These are phyloP conservation scores for Ceratopteris richardii DNA, from an alignment of 75 land plant genomes.

Conservation along the genomic window DNA sequence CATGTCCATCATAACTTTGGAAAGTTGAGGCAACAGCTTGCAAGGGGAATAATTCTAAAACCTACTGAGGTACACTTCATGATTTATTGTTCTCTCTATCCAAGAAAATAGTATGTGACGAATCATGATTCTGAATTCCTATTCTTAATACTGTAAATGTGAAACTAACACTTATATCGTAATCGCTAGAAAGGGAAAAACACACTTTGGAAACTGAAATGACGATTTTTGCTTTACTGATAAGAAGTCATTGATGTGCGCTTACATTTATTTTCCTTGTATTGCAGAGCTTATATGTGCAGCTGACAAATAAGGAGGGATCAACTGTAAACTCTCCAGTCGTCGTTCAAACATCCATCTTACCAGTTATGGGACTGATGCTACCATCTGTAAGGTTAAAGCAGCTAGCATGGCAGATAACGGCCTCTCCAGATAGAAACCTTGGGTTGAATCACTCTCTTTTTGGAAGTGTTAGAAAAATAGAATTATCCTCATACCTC, in stretches of 20 bases:
- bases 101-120: not conserved
- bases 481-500: slow-evolving; percentile 45
- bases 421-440: slow-evolving; percentile 37
- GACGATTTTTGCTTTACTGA: too few species aligned
- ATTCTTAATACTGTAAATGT: too few species aligned
- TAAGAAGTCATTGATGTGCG: too few species aligned
- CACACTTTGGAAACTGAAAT: too few species aligned
- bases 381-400: slow-evolving; percentile 40
- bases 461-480: slow-evolving; percentile 69
- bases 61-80: slow-evolving; percentile 11
- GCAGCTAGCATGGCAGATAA: slow-evolving; percentile 59
- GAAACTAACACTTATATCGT: too few species aligned
- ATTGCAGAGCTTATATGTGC: slow-evolving; percentile 59
- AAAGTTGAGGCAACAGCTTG: slow-evolving; percentile 20
- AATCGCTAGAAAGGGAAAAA: too few species aligned
- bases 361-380: slow-evolving; percentile 36
- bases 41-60: slow-evolving; percentile 1
- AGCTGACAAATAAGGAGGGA: slow-evolving; percentile 46
- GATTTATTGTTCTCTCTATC: not conserved
- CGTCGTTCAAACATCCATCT: slow-evolving; percentile 45
- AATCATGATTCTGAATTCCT: too few species aligned
- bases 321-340: slow-evolving; percentile 47
- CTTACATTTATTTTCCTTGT: too few species aligned
- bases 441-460: slow-evolving; percentile 67
- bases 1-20: slow-evolving; percentile 31